phyloP scores from a whole-genome alignment of 2,329 filamentous ascomycete species.

The Sporothrix curviconia region DNA sequence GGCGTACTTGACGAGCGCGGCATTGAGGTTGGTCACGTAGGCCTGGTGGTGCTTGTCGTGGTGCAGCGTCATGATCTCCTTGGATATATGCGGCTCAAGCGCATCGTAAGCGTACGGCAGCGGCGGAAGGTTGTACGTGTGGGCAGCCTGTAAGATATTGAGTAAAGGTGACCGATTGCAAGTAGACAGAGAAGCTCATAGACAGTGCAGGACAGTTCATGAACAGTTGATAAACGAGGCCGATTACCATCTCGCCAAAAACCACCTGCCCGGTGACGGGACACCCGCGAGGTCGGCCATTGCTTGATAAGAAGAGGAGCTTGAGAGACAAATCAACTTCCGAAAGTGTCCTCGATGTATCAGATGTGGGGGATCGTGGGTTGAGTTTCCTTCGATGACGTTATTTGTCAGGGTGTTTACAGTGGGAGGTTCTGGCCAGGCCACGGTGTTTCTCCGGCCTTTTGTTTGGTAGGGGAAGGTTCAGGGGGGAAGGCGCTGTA shows the following conservation, averaged over 20 bases:
- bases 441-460: neutral
- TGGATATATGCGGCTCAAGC: slow-evolving; percentile 65
- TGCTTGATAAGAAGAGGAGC: neutral
- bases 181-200: too few species aligned
- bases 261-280: slow-evolving; percentile 6
- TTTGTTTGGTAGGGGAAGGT: neutral
- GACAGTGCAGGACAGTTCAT: neutral
- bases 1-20: slow-evolving; percentile 63
- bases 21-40: slow-evolving; percentile 85
- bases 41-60: slow-evolving; percentile 92
- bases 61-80: slow-evolving; percentile 93
- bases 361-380: neutral
- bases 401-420: neutral
- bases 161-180: too few species aligned
- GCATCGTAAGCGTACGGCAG: slow-evolving; percentile 30
- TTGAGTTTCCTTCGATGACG: neutral
- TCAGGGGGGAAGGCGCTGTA: neutral
- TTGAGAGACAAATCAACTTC: neutral
- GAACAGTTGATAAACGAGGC: too few species aligned
- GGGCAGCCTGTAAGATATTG: neutral
- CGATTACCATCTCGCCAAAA: slow-evolving; percentile 12
- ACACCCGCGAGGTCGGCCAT: slow-evolving; percentile 7
- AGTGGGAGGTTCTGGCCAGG: too few species aligned
- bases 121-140: slow-evolving; percentile 22
- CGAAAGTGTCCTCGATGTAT: neutral